Evolutionary conservation across 768 basidiomycete species (phyloP).

Genomic region (Boletus pseudopeckii): DNA sequence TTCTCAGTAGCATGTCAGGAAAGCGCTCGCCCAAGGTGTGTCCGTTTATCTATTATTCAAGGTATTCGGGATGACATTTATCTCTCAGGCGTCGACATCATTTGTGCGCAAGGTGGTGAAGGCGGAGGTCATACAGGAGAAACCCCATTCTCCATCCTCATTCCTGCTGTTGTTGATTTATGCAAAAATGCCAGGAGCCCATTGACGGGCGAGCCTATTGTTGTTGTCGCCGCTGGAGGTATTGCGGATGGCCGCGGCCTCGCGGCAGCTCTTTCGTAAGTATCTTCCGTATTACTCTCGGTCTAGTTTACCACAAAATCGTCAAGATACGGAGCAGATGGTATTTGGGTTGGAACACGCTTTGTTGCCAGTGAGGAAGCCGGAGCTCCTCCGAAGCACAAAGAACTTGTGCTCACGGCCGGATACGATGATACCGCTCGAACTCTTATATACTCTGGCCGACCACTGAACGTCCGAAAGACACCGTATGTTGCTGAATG

Average conservation of each 20-base stretch:
- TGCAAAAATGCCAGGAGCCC: constrained; percentile 68
- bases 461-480: constrained; percentile 78
- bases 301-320: neutral
- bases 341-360: constrained; percentile 86
- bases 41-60: neutral
- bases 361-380: constrained; percentile 83
- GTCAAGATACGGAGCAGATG: constrained; percentile 72
- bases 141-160: constrained; percentile 74
- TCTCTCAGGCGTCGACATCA: constrained; percentile 73
- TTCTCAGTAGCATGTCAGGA: constrained; percentile 56
- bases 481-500: constrained; percentile 78
- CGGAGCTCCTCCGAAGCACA: constrained; percentile 71
- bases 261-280: constrained; percentile 67
- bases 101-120: constrained; percentile 85
- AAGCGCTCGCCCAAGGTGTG: constrained; percentile 69
- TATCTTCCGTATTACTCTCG: neutral
- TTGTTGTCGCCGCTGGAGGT: constrained; percentile 83
- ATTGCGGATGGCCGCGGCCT: constrained; percentile 81
- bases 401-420: constrained; percentile 61
- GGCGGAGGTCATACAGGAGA: constrained; percentile 90
- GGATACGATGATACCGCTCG: constrained; percentile 73
- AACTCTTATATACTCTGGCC: constrained; percentile 73
- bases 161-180: constrained; percentile 80
- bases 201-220: constrained; percentile 69
- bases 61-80: neutral